Evolutionary conservation across 768 basidiomycete genomes (phyloP).

Genomic region (Lentinula raphanica): DNA sequence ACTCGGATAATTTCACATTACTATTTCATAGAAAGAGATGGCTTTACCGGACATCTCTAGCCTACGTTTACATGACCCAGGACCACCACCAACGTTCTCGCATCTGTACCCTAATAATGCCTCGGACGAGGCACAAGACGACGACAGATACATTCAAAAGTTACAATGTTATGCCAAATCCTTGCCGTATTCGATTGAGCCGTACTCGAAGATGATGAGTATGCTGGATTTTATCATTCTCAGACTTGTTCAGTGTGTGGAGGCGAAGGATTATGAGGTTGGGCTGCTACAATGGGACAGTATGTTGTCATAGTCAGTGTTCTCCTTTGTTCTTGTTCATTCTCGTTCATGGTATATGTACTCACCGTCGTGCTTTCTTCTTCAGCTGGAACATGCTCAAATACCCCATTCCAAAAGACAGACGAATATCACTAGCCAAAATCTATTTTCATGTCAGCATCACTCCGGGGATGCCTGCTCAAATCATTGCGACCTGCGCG

Average conservation of each 20-base stretch:
- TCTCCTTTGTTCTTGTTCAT: conserved; percentile 12
- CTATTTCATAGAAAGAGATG: conserved; percentile 20
- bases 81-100: conserved; percentile 11
- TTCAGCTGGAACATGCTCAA: conserved; percentile 76
- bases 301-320: conserved; percentile 69
- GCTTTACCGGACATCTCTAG: conserved; percentile 44
- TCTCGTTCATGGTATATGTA: not conserved
- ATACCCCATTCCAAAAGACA: conserved; percentile 80
- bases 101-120: conserved; percentile 24
- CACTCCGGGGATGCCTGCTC: conserved; percentile 70
- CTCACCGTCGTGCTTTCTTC: conserved; percentile 10
- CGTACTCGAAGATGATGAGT: conserved; percentile 68
- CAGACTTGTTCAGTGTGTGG: conserved; percentile 65
- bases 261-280: conserved; percentile 78
- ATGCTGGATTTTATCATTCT: conserved; percentile 69
- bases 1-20: not conserved
- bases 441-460: conserved; percentile 75
- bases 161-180: conserved; percentile 56
- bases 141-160: conserved; percentile 51
- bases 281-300: conserved; percentile 79
- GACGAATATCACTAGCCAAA: conserved; percentile 66
- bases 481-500: conserved; percentile 60
- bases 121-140: conserved; percentile 25
- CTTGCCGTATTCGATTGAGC: conserved; percentile 75
- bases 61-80: conserved; percentile 36